phyloP scores from a whole-genome alignment of 495 filamentous ascomycete genomes.

The Immersiella caudata region DNA sequence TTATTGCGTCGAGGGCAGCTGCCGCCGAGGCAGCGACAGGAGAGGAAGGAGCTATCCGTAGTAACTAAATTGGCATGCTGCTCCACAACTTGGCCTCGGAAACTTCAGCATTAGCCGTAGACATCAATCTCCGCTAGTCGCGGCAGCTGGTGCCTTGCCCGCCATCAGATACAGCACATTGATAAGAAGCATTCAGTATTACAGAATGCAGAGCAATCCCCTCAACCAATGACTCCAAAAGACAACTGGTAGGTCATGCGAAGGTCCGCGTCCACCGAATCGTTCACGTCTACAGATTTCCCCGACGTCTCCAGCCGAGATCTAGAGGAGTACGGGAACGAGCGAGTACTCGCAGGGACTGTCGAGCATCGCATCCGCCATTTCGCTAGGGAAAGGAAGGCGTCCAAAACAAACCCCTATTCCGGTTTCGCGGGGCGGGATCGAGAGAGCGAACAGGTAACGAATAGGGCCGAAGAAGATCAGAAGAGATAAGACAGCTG shows the following conservation, averaged over 20 bases:
- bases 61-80: too few relatives aligned
- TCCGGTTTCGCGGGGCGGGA: constrained; percentile 14
- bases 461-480: too few relatives aligned
- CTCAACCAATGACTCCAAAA: neutral
- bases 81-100: too few relatives aligned
- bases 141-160: neutral
- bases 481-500: too few relatives aligned
- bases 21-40: neutral
- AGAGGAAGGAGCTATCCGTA: neutral
- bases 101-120: too few relatives aligned
- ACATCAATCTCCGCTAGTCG: neutral
- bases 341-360: constrained; percentile 16
- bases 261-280: neutral
- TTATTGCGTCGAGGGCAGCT: neutral
- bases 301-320: neutral
- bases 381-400: neutral
- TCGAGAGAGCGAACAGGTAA: constrained; percentile 27
- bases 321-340: neutral
- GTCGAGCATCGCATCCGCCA: constrained; percentile 20
- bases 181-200: constrained; percentile 14
- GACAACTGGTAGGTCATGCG: neutral
- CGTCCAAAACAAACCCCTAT: constrained; percentile 5
- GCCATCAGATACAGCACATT: too few relatives aligned
- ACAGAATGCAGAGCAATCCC: neutral
- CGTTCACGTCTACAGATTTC: neutral